Evolutionary conservation across 805 yeast genomes (phyloP).

Genomic region (Torulaspora maleeae): DNA sequence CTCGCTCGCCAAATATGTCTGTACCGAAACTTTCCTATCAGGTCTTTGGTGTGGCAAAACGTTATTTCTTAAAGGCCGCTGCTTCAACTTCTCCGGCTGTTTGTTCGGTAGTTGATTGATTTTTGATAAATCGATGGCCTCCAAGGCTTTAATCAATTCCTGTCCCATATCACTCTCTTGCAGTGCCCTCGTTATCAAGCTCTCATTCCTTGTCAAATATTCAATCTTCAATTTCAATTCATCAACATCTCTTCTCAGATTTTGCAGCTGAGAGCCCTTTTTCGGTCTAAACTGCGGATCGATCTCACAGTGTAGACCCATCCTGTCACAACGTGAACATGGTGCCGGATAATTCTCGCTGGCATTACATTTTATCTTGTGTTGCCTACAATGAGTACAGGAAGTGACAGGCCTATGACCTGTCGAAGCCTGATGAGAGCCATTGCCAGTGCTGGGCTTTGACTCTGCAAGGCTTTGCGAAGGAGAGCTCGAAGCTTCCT

Average conservation of each 20-base stretch:
- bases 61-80: conserved; percentile 8
- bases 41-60: conserved; percentile 2
- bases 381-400: conserved; percentile 92
- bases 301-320: conserved; percentile 77
- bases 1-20: conserved; percentile 44
- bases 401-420: conserved; percentile 87
- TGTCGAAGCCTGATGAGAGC: conserved; percentile 21
- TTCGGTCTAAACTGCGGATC: conserved; percentile 90
- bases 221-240: conserved; percentile 71
- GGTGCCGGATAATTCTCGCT: conserved; percentile 75
- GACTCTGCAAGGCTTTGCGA: conserved; percentile 3
- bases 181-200: conserved; percentile 59
- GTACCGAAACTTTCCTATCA: conserved; percentile 32
- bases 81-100: conserved; percentile 10
- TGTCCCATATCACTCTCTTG: conserved; percentile 31
- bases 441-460: conserved; percentile 1
- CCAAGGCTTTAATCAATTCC: conserved; percentile 15
- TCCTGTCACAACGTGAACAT: conserved; percentile 75
- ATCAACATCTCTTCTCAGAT: conserved; percentile 78
- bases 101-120: conserved; percentile 7
- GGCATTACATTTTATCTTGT: conserved; percentile 90
- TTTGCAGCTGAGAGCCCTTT: conserved; percentile 85
- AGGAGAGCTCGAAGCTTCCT: conserved; percentile 3
- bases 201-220: conserved; percentile 59
- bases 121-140: conserved; percentile 12